These are phyloP conservation scores for Alternaria metachromatica DNA, from an alignment of 2,329 filamentous ascomycete genomes.

Conservation along the genomic window DNA sequence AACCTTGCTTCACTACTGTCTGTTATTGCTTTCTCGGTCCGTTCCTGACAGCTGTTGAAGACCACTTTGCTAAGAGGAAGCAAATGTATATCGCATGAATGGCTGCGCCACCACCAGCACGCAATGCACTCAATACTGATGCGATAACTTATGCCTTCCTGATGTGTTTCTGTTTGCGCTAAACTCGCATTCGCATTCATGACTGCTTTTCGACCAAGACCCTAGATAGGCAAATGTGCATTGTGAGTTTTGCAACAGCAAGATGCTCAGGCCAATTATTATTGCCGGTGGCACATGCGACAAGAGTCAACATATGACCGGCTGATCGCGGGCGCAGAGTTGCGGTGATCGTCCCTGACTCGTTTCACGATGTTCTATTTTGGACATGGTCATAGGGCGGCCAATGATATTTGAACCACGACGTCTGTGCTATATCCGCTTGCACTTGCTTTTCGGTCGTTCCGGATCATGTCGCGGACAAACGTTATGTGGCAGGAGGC, in stretches of 20 bases:
- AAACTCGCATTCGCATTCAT: slow-evolving; percentile 17
- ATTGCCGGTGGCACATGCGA: slow-evolving; percentile 3
- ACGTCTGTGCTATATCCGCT: background rate
- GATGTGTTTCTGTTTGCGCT: slow-evolving; percentile 15
- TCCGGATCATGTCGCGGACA: background rate
- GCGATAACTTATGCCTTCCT: slow-evolving; percentile 11
- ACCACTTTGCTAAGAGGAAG: background rate
- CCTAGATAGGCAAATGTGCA: background rate
- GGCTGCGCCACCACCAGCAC: slow-evolving; percentile 1
- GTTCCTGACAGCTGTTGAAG: slow-evolving; percentile 11
- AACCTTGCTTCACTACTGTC: slow-evolving; percentile 9
- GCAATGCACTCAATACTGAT: slow-evolving; percentile 6
- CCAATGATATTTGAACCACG: background rate
- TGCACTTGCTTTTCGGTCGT: slow-evolving; percentile 7
- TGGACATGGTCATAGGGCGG: slow-evolving; percentile 6
- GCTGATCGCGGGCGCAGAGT: background rate
- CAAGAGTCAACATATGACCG: background rate
- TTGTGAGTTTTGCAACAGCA: background rate
- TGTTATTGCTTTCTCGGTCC: slow-evolving; percentile 9
- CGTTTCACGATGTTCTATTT: slow-evolving; percentile 3
- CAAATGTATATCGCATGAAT: background rate
- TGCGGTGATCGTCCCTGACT: slow-evolving; percentile 8
- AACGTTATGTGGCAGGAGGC: background rate
- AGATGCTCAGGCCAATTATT: background rate
- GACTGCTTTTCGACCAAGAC: slow-evolving; percentile 10